A percentile compares a stretch with the other conserved stretches of the same genome.
Conservation (phyloP, 192 early-diverging fungal species). For the Rhizophagus sp. region DNA sequence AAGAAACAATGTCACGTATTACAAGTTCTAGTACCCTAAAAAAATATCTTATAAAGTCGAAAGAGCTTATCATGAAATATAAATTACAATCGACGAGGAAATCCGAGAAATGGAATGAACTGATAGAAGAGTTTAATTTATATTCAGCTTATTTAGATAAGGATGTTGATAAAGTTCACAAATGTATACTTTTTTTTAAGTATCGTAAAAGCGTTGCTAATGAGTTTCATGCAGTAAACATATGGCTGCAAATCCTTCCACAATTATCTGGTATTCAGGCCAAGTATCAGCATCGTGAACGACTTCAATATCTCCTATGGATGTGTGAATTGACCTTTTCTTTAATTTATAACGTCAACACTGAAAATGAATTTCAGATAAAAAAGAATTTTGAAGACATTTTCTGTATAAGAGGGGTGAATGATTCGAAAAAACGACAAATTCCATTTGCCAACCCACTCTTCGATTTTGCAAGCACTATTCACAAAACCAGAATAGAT, state of each 20-base stretch:
- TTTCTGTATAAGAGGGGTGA: background rate
- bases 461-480: background rate
- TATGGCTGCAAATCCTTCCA: conserved; percentile 10
- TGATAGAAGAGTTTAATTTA: conserved; percentile 6
- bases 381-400: background rate
- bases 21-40: background rate
- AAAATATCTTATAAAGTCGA: background rate
- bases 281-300: background rate
- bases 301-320: conserved; percentile 3
- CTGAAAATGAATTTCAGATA: background rate
- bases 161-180: background rate
- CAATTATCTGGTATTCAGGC: background rate
- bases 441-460: background rate
- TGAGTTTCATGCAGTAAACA: conserved; percentile 13
- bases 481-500: too few species aligned
- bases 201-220: background rate
- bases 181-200: background rate
- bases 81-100: background rate
- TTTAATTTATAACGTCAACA: background rate
- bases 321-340: background rate
- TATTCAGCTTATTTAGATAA: conserved; percentile 6
- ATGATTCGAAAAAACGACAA: background rate
- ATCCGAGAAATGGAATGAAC: background rate
- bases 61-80: background rate
- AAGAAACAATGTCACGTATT: background rate